phyloP scores from a whole-genome alignment of 768 basidiomycete species.

The Rubroboletus pulcherrimus region DNA sequence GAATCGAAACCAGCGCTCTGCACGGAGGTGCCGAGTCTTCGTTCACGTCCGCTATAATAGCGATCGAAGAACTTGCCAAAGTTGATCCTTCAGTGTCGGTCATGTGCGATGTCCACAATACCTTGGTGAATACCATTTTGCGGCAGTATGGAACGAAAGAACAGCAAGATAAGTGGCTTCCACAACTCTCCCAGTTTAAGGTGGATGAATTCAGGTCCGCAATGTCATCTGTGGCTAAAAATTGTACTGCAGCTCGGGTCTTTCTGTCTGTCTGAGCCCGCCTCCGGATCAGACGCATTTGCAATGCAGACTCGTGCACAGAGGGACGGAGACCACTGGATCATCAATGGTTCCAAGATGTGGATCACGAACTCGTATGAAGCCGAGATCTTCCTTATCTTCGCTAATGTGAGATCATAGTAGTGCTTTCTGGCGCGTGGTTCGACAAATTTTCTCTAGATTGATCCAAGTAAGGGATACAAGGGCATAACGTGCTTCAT shows the following conservation, averaged over 20 bases:
- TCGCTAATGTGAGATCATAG: constrained; percentile 76
- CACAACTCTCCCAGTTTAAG: constrained; percentile 73
- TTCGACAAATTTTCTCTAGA: constrained; percentile 33
- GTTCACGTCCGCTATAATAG: constrained; percentile 94
- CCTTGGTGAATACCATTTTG: constrained; percentile 92
- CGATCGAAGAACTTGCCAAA: constrained; percentile 95
- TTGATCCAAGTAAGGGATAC: constrained; percentile 91
- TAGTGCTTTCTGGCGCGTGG: background rate
- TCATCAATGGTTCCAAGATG: constrained; percentile 98
- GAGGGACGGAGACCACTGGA: constrained; percentile 81
- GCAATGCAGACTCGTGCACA: constrained; percentile 90
- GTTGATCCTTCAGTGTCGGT: constrained; percentile 96
- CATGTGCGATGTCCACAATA: constrained; percentile 97
- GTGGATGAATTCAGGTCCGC: constrained; percentile 35
- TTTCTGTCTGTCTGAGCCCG: constrained; percentile 91
- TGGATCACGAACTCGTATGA: constrained; percentile 97
- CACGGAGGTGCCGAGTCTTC: constrained; percentile 86
- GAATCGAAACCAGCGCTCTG: constrained; percentile 84
- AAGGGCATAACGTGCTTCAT: constrained; percentile 99
- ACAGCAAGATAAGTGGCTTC: constrained; percentile 86
- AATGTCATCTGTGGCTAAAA: background rate
- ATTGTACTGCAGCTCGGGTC: constrained; percentile 69
- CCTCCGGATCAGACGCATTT: constrained; percentile 95
- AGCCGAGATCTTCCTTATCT: constrained; percentile 89
- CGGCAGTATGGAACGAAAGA: constrained; percentile 81